phyloP scores from a whole-genome alignment of 805 yeast genomes.

The Candida nanaspora region DNA sequence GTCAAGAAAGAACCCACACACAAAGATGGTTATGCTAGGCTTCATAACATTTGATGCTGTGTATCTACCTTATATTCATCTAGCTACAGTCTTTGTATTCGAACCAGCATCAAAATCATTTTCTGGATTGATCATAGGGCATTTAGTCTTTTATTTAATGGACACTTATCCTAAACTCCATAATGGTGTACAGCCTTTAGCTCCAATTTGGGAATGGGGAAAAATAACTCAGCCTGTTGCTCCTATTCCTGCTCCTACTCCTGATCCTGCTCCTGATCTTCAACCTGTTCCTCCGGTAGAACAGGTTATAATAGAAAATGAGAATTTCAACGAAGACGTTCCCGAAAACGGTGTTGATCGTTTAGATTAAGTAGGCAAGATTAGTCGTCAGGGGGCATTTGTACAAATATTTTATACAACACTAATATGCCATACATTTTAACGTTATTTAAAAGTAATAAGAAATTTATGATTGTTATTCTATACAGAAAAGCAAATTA shows the following conservation, averaged over 20 bases:
- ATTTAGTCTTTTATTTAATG: slow-evolving; percentile 30
- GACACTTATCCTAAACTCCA: slow-evolving; percentile 35
- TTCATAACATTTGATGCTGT: slow-evolving; percentile 33
- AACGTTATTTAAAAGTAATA: no score
- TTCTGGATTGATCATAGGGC: slow-evolving; percentile 36
- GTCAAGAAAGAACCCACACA: slow-evolving; percentile 38
- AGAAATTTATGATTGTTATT: no score
- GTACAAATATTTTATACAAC: no score
- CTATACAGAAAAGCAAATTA: no score
- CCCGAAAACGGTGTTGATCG: no score
- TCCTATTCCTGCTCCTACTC: not conserved
- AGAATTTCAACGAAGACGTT: not conserved
- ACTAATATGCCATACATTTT: no score
- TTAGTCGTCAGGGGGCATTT: no score
- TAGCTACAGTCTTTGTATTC: slow-evolving; percentile 17
- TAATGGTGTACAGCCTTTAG: slow-evolving; percentile 24
- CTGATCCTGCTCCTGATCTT: no score
- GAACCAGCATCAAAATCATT: slow-evolving; percentile 9
- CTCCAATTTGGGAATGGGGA: slow-evolving; percentile 36
- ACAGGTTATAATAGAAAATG: no score
- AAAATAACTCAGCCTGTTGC: not conserved
- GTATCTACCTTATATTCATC: slow-evolving; percentile 35
- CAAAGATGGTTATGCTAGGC: slow-evolving; percentile 32
- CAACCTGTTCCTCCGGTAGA: no score
- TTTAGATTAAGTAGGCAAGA: no score